Evolutionary conservation across 2,329 filamentous ascomycete genomes (phyloP).

Genomic region (Kalmusia sp.): DNA sequence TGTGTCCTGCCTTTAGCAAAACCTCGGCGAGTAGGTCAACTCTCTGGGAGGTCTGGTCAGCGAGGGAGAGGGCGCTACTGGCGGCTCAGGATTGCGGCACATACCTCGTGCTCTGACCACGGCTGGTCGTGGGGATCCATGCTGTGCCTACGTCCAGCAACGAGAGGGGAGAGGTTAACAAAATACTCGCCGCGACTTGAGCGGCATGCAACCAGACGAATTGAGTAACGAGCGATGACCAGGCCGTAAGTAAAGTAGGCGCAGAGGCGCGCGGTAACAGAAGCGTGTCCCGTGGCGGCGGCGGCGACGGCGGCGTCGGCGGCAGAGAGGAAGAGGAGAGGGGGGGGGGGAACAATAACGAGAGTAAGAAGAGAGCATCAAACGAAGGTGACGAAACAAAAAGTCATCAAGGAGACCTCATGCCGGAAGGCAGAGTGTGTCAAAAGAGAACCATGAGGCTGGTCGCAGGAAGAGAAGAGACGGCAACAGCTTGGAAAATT

Average conservation of each 20-base stretch:
- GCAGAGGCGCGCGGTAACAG: conserved; percentile 40
- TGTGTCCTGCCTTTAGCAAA: conserved; percentile 53
- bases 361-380: conserved; percentile 32
- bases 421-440: conserved; percentile 36
- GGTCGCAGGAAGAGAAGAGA: conserved; percentile 24
- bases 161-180: conserved; percentile 35
- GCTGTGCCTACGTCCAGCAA: conserved; percentile 28
- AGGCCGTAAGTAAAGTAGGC: conserved; percentile 37
- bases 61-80: conserved; percentile 10
- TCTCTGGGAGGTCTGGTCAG: conserved; percentile 24
- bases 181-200: conserved; percentile 37
- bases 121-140: conserved; percentile 54
- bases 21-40: conserved; percentile 59
- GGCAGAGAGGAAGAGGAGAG: too few relatives aligned
- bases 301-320: too few relatives aligned
- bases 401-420: conserved; percentile 37
- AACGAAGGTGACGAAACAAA: conserved; percentile 41
- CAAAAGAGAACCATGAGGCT: conserved; percentile 34
- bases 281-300: conserved; percentile 30
- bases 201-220: conserved; percentile 44
- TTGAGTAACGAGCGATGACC: conserved; percentile 42
- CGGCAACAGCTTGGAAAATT: conserved; percentile 17
- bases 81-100: conserved; percentile 20
- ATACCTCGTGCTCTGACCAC: conserved; percentile 57
- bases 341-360: conserved; percentile 32